Conservation (phyloP, 306 rosid species). For the Citrullus mucosospermus region DNA sequence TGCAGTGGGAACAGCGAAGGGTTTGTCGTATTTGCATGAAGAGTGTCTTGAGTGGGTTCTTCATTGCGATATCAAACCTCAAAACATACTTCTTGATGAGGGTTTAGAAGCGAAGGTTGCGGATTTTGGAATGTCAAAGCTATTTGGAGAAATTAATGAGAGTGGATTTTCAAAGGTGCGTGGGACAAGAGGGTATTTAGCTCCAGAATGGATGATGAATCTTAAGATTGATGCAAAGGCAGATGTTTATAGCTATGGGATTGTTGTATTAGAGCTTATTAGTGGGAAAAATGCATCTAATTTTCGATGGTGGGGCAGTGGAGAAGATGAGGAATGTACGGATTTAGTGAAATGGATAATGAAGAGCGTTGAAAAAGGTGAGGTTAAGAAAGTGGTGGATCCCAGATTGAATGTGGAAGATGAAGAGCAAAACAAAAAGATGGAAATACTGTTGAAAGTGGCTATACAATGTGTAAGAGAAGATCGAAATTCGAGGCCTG, state of each 20-base stretch:
- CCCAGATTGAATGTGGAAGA: constrained; percentile 3
- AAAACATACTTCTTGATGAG: constrained; percentile 24
- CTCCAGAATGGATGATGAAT: constrained; percentile 38
- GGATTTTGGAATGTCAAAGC: constrained; percentile 36
- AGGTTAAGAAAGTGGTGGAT: constrained; percentile 19
- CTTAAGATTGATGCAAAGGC: constrained; percentile 26
- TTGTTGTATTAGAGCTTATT: constrained; percentile 25
- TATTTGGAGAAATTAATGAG: constrained; percentile 16
- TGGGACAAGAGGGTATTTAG: constrained; percentile 33
- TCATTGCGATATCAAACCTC: constrained; percentile 33
- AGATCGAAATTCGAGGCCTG: constrained; percentile 23
- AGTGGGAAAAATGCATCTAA: constrained; percentile 22
- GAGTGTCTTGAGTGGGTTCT: constrained; percentile 37
- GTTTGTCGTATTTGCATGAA: constrained; percentile 32
- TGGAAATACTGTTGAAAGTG: constrained; percentile 14
- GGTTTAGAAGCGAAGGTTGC: constrained; percentile 19
- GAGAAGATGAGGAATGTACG: background rate
- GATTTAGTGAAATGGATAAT: constrained; percentile 24
- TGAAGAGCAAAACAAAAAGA: constrained; percentile 9
- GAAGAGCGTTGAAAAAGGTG: constrained; percentile 12
- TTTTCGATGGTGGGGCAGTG: background rate
- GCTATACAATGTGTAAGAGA: constrained; percentile 23
- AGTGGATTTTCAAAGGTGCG: constrained; percentile 18
- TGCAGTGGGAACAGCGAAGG: constrained; percentile 34
- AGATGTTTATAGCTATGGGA: constrained; percentile 37